Evolutionary conservation across 345 rosid species (phyloP).

Genomic region (Heritiera littoralis): DNA sequence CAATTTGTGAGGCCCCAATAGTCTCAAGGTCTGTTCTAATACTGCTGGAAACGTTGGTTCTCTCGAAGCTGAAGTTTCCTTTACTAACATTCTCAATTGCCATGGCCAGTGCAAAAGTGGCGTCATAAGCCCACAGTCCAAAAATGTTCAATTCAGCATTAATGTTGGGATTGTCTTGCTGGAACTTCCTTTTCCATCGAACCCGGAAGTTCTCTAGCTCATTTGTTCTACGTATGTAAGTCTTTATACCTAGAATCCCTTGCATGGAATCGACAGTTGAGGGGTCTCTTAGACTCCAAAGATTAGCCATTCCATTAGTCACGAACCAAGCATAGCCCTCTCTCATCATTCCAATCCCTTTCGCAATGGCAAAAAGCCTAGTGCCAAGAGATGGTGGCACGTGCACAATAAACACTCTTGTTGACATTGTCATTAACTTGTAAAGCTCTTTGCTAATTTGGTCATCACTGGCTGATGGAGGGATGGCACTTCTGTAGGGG

Average conservation of each 20-base stretch:
- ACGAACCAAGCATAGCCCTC: conserved; percentile 53
- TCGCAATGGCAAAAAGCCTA: conserved; percentile 44
- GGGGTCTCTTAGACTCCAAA: conserved; percentile 9
- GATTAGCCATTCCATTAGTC: conserved; percentile 37
- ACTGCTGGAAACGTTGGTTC: no score
- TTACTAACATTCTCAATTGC: conserved; percentile 40
- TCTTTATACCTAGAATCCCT: conserved; percentile 46
- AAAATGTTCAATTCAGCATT: conserved; percentile 32
- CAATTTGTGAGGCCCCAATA: conserved; percentile 43
- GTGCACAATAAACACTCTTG: conserved; percentile 61
- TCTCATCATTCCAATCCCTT: conserved; percentile 50
- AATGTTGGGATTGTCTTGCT: conserved; percentile 15
- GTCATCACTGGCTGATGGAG: no score
- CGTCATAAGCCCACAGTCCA: conserved; percentile 59
- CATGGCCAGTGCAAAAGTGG: conserved; percentile 42
- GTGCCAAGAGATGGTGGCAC: conserved; percentile 35
- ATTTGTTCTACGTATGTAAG: conserved; percentile 29
- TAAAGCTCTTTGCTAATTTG: no score
- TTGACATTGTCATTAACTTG: conserved; percentile 24
- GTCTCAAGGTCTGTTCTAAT: conserved; percentile 6
- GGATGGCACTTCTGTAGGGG: no score
- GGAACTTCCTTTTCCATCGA: conserved; percentile 40
- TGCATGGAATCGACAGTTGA: conserved; percentile 37
- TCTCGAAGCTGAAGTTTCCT: no score
- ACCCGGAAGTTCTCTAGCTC: conserved; percentile 27